Base-by-base conservation (phyloP, 306 rosid genomes). In the Quillaja saponaria region DNA sequence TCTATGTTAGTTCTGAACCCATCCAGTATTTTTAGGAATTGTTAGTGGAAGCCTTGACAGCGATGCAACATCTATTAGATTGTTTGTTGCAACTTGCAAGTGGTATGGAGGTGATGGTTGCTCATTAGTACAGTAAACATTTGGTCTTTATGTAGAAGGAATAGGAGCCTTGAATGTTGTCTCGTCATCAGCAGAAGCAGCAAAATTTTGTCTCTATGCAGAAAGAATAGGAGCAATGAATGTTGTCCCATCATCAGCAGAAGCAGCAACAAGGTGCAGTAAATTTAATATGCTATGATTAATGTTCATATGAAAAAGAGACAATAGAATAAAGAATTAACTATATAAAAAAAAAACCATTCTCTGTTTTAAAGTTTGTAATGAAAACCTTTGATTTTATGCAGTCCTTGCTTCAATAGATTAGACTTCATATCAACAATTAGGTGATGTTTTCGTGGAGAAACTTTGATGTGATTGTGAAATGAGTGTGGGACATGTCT, bases 1-100 rank as follows among this genome's bases (percentile, higher is more conserved):
- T n/a, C 21, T 6, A 13, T 64, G 28, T 35, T 0, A 34, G 13
- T 15, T 54, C 53, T 76, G 38, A 69, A 70, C 53, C 31, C 55
- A 19, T 55, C 14, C 17, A 33, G 63, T 31, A 72, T 18, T 56
- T 78, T 54, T 67, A 92, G 99, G 99, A 96, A 16, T 92, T 85
- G 99, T 96, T 63, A 92, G 99, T 83, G 96, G 96, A 80, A 92
- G 99, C 82, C 85, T 92, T 53, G 99, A 89, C 71, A 82, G 38
- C 40, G 99, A 89, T 80, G 95, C 96, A 53, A 62, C 91, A 10
- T 84, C 96, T 39, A 95, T 92, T 75, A 79, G 99, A 83, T 71
- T 83, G 75, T 92, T 92, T 81, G 95, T 85, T 50, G 77, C n/a
- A n/a, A n/a, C n/a, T n/a, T n/a, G n/a, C 87, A 44, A 87, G 95